Base-by-base conservation (phyloP, 2,329 filamentous ascomycete genomes). In the Triangularia verruculosa region DNA sequence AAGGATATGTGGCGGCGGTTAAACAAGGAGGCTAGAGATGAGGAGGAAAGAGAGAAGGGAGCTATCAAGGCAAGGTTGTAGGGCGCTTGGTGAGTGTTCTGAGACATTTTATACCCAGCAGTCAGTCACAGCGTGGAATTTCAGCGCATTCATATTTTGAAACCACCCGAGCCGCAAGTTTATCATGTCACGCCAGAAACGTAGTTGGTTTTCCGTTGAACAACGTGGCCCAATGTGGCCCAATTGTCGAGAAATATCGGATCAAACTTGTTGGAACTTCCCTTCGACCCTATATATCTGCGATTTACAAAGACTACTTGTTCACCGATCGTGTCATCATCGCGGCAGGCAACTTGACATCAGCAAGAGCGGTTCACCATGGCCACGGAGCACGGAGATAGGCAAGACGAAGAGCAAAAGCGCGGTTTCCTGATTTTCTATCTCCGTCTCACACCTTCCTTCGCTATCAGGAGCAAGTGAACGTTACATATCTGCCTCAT, bases 1-100 rank as follows among this genome's bases (percentile, higher is more conserved):
- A 87, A 84, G 73, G 74, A 75, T 7, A 85, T 86, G 83, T 88
- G 86, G 86, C 75, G 74, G 70, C 76, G 79, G 57, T 71, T 80
- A 22, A 88, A 87, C 69, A 65, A 68, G 47, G 27, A 64, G 32
- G 58, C 61, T 1, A 64, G 67, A 56, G 51, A 25, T 1, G 66
- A 68, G 47, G 54, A 32, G 30, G 52, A 57, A 24, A 39, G 20
- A 24, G 15, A 51, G 25, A 15, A 43, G 11, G 34, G 17, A 20
- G 22, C 12, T 20, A 5, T 52, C 22, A 59, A 52, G 57, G 57
- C 57, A 2, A 59, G 27, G 57, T 17, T 59, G 22, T 62, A 56
- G n/a, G 13, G 13, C 34, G 17, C 2, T 15, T 20, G 39, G 22
- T 24, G 32, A 58, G 56, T 7, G 27, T 58, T 47, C n/a, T 47